A percentile compares a stretch with the other conserved stretches of the same genome.
phyloP scores from a whole-genome alignment of 2,329 filamentous ascomycete species.

The Erysiphe neolycopersici region DNA sequence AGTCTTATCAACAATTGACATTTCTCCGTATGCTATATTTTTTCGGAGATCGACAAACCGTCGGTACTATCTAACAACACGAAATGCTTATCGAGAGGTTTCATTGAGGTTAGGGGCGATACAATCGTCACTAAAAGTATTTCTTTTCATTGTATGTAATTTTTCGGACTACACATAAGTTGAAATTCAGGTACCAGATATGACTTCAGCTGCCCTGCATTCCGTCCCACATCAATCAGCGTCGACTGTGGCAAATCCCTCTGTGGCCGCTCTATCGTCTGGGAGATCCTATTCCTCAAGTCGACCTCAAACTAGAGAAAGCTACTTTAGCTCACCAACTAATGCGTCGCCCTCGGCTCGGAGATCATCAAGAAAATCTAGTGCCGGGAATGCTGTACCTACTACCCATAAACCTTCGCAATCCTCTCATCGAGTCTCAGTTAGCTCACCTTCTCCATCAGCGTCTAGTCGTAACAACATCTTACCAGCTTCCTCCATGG shows the following conservation, averaged over 20 bases:
- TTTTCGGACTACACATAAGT: not conserved
- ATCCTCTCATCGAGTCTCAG: conserved; percentile 10
- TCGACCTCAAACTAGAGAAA: conserved; percentile 25
- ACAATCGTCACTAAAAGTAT: conserved; percentile 7
- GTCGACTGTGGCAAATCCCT: conserved; percentile 20
- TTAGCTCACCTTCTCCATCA: conserved; percentile 4
- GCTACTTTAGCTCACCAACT: conserved; percentile 19
- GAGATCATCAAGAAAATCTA: conserved; percentile 24
- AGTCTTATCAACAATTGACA: not conserved
- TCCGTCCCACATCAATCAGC: conserved; percentile 26
- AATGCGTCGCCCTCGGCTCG: conserved; percentile 22
- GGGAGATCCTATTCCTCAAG: conserved; percentile 26
- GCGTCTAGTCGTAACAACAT: conserved; percentile 9
- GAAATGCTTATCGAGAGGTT: conserved; percentile 19
- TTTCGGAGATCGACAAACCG: not conserved
- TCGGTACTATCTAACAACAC: conserved; percentile 9
- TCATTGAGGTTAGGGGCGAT: conserved; percentile 16
- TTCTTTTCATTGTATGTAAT: not conserved
- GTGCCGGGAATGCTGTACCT: conserved; percentile 20
- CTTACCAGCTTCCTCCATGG: conserved; percentile 13
- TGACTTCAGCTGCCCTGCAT: conserved; percentile 39
- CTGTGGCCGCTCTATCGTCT: conserved; percentile 19
- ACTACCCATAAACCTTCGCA: conserved; percentile 8
- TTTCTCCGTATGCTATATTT: not conserved
- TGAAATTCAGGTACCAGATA: conserved; percentile 16